Base-by-base conservation (phyloP, 805 yeast genomes). In the Jamesozyma piceae region DNA sequence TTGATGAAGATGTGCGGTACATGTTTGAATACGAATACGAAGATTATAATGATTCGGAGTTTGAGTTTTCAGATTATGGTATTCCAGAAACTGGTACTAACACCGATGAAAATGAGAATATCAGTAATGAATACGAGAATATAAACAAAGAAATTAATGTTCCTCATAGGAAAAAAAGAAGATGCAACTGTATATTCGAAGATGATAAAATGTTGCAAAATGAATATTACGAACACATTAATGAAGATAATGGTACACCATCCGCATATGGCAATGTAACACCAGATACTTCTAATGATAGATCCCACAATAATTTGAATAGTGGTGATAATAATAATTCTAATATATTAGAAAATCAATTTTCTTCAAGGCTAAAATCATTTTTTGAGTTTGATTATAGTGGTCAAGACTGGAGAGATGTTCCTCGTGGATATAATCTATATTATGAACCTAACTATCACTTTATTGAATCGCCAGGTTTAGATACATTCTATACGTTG, bases 341-440 rank as follows among this genome's bases (percentile, higher is more conserved):
- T 6, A 31, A 17, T 10, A 6, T 10, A 10, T 15, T 30, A 13
- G 33, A 27, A 15, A 34, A 18, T 18, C 44, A 38, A 19, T 26
- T 47, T n/a, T 71, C 73, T 1, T 60, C 65, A 1, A 53, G 74
- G 47, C 56, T 69, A 3, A 45, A 53, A 9, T 47, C 52, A 2
- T 55, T 63, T 1, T 62, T 74, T 31, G 77, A 74, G 38, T 73
- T 75, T 55, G 85, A 78, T 55, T 71, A 74, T 22, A 57, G 67
- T 37, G 86, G 85, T 0, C 65, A 75, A 29, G 88, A 82, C 60
- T 80, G 88, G 85, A 64, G 87, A 51, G 88, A 80, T 57, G 67
- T 79, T 11, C 82, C 84, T 2, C 63, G 87, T 39, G 84, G 77
- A 2, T 66, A 65, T 1, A 82, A 82, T 53, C 58, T 63, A 11